Base-by-base conservation (phyloP, 148 eudicot species). In the Heliamphora exappendiculata region DNA sequence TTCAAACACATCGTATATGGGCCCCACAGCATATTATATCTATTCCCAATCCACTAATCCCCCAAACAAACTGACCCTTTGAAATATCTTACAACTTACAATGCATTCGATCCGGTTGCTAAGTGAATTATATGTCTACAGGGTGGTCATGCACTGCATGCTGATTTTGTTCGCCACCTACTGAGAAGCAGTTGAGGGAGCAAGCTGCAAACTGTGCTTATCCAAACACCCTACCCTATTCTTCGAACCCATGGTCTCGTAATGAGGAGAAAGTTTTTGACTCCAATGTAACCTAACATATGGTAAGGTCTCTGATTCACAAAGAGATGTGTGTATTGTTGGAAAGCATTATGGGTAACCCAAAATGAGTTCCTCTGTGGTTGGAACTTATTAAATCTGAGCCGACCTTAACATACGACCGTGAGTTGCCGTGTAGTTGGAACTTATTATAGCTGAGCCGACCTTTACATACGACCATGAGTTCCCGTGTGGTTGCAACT, bases 81-180 rank as follows among this genome's bases (percentile, higher is more conserved):
- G n/a, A n/a, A n/a, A n/a, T n/a, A n/a, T n/a, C n/a, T n/a, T n/a
- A n/a, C n/a, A n/a, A n/a, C n/a, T n/a, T n/a, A 33, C 2, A 34
- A 53, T 20, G 5, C 19, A 54, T 60, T 19, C 12, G 12, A 28
- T 67, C 10, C 34, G 8, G 39, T 65, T 69, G 2, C 31, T 75
- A 26, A 70, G 17, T 26, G 42, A 51, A 66, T 6, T 67, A 39
- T 64, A 3, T 67, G 12, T 65, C 58, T 36, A 49, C 81, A 94
- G 98, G 97, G 89, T 84, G 98, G 98, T 78, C 97, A 94, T 81
- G 88, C 95, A 31, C 67, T 94, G 72, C 98, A 94, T 79, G 79
- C 91, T 13, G 92, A 94, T 67, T 83, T 94, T 64, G 81, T 89
- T 72, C 95, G 89, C 42, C 37, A 53, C 55, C 82, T 93, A 57